Evolutionary conservation across 768 basidiomycete genomes (phyloP).

Genomic region (Boletus subcaerulescens): DNA sequence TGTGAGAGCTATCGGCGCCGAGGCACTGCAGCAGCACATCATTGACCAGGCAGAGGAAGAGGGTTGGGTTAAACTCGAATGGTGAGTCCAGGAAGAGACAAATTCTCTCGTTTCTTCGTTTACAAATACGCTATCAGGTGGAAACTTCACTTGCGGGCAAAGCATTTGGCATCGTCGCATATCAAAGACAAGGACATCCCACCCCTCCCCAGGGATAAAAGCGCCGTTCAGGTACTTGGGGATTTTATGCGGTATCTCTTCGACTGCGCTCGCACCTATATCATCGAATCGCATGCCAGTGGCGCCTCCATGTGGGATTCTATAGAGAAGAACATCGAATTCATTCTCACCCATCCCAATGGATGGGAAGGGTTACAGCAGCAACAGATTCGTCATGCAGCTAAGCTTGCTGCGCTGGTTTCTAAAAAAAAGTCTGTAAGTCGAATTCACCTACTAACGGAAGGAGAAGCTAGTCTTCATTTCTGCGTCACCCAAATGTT

Average conservation of each 20-base stretch:
- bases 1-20: conserved; percentile 43
- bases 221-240: conserved; percentile 18
- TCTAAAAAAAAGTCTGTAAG: conserved; percentile 3
- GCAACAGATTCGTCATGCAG: conserved; percentile 2
- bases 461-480: conserved; percentile 27
- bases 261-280: conserved; percentile 20
- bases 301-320: conserved; percentile 7
- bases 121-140: not conserved
- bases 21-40: conserved; percentile 14
- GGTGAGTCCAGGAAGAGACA: not conserved
- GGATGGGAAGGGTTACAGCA: conserved; percentile 6
- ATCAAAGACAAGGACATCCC: conserved; percentile 19
- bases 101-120: not conserved
- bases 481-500: conserved; percentile 43
- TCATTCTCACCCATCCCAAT: conserved; percentile 7
- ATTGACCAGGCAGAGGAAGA: conserved; percentile 3
- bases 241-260: conserved; percentile 31
- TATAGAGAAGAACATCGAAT: conserved; percentile 1
- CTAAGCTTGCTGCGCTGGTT: conserved; percentile 1
- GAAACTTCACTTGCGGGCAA: conserved; percentile 34
- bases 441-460: conserved; percentile 24
- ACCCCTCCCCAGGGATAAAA: conserved; percentile 19
- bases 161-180: conserved; percentile 21
- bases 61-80: conserved; percentile 4
- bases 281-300: conserved; percentile 28